These are phyloP conservation scores for Sistotremastrum niveocremeum DNA, from an alignment of 768 basidiomycete genomes.

Conservation along the genomic window DNA sequence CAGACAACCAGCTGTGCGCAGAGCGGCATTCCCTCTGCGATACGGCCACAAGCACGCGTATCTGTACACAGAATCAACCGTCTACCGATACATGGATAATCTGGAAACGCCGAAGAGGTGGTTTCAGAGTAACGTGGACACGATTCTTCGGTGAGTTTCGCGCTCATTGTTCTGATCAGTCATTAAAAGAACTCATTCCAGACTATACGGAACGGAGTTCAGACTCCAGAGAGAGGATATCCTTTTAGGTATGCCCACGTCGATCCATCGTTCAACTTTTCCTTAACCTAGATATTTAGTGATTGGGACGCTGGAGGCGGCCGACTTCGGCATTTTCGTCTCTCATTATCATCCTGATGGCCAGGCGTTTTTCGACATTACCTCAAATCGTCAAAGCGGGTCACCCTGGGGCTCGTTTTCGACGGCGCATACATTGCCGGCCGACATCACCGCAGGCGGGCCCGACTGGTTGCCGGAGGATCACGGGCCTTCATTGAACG, in stretches of 20 bases:
- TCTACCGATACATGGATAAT: conserved; percentile 53
- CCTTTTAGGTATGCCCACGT: conserved; percentile 25
- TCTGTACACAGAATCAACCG: conserved; percentile 54
- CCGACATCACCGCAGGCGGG: conserved; percentile 22
- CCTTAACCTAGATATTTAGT: conserved; percentile 21
- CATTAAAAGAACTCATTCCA: conserved; percentile 2
- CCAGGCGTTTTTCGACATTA: conserved; percentile 60
- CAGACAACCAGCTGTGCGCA: conserved; percentile 33
- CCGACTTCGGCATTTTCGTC: conserved; percentile 64
- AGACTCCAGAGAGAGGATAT: conserved; percentile 44
- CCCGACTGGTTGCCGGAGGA: conserved; percentile 34
- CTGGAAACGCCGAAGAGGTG: conserved; percentile 54
- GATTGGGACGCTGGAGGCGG: conserved; percentile 56
- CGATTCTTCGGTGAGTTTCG: conserved; percentile 36
- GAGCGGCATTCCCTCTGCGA: conserved; percentile 47
- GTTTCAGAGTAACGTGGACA: conserved; percentile 57
- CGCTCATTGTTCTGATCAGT: neutral
- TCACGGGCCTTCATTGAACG: conserved; percentile 14
- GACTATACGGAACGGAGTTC: neutral
- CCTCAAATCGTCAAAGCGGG: conserved; percentile 31
- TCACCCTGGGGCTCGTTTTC: conserved; percentile 65
- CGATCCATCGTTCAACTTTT: neutral
- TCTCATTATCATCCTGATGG: conserved; percentile 56
- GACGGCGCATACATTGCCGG: conserved; percentile 28
- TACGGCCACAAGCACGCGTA: conserved; percentile 54